Conservation (phyloP, 208 protist genomes). For the Histomonas meleagridis region DNA sequence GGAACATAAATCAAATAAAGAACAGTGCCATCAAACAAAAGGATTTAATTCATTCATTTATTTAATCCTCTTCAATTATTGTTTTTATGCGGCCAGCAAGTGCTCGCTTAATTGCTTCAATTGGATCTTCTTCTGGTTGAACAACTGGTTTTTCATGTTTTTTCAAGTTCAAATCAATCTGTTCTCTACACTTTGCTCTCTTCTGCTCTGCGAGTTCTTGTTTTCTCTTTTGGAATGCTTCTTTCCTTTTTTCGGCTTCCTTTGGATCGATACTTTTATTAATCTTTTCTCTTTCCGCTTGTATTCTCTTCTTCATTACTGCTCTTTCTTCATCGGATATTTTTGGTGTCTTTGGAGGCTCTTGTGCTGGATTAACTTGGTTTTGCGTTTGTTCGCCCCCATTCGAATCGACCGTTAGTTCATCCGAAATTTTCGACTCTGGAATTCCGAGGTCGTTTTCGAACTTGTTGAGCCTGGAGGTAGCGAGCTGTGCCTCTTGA, state of each 20-base stretch:
- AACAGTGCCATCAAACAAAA: too few species aligned
- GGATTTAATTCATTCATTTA: too few species aligned
- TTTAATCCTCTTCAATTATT: not conserved
- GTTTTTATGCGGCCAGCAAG: not conserved
- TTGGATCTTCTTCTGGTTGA: slow-evolving; percentile 2
- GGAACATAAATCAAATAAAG: too few species aligned
- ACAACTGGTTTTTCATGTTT: not conserved
- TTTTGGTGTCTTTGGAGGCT: not conserved
- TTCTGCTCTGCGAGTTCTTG: not conserved
- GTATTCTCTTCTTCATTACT: not conserved
- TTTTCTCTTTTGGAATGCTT: slow-evolving; percentile 21
- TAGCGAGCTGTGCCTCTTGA: not conserved
- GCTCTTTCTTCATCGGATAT: not conserved
- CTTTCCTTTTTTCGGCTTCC: not conserved
- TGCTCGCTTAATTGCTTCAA: not conserved
- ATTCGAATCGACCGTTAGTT: not conserved
- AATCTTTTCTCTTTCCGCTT: not conserved
- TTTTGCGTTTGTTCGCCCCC: not conserved
- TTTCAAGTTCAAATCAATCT: not conserved
- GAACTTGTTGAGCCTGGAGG: not conserved
- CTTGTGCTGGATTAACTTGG: not conserved
- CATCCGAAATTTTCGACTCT: not conserved
- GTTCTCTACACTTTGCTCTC: slow-evolving; percentile 5
- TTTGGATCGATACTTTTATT: not conserved
- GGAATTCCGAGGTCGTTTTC: not conserved